A percentile compares a stretch with the other conserved stretches of the same genome.
Conservation (phyloP, 805 yeast species). For the Starmerella roubikii region DNA sequence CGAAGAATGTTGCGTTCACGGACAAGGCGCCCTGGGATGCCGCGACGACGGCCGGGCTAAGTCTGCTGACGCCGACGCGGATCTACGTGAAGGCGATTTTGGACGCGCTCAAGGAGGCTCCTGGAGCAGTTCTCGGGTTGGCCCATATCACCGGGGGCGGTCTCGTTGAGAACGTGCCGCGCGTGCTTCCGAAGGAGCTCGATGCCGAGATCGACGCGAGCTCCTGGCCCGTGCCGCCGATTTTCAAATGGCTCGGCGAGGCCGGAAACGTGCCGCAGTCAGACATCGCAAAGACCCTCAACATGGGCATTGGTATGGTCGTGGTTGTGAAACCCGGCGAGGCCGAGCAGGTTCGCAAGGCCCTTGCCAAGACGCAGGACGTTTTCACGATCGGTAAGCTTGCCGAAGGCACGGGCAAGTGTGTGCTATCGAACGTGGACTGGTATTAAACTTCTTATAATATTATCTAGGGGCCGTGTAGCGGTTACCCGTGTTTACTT, state of each 20-base stretch:
- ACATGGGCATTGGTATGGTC: slow-evolving; percentile 95
- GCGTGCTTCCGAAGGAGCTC: slow-evolving; percentile 72
- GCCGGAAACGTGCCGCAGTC: slow-evolving; percentile 78
- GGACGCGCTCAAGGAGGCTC: slow-evolving; percentile 39
- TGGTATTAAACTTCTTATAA: slow-evolving; percentile 22
- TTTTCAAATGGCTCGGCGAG: slow-evolving; percentile 87
- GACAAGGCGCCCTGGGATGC: slow-evolving; percentile 78
- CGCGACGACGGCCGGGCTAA: slow-evolving; percentile 64
- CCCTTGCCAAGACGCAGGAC: slow-evolving; percentile 56
- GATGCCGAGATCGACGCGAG: slow-evolving; percentile 70
- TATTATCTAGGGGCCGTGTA: not conserved
- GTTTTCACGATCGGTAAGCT: slow-evolving; percentile 59
- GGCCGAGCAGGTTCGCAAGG: slow-evolving; percentile 41
- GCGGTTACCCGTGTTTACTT: not conserved
- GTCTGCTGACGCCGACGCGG: slow-evolving; percentile 76
- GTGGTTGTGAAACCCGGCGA: slow-evolving; percentile 61
- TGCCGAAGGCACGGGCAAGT: slow-evolving; percentile 33
- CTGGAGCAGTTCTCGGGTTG: slow-evolving; percentile 63
- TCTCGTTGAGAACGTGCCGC: slow-evolving; percentile 85
- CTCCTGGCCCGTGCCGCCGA: slow-evolving; percentile 73
- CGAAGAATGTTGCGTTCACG: slow-evolving; percentile 53
- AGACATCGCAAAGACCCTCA: slow-evolving; percentile 82
- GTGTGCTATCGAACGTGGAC: slow-evolving; percentile 24
- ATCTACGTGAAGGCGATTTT: slow-evolving; percentile 87
- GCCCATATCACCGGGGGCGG: slow-evolving; percentile 99